Percentiles rank a stretch among this genome's conserved stretches.
phyloP scores from a whole-genome alignment of 345 rosid genomes.

The Arabis alpina region DNA sequence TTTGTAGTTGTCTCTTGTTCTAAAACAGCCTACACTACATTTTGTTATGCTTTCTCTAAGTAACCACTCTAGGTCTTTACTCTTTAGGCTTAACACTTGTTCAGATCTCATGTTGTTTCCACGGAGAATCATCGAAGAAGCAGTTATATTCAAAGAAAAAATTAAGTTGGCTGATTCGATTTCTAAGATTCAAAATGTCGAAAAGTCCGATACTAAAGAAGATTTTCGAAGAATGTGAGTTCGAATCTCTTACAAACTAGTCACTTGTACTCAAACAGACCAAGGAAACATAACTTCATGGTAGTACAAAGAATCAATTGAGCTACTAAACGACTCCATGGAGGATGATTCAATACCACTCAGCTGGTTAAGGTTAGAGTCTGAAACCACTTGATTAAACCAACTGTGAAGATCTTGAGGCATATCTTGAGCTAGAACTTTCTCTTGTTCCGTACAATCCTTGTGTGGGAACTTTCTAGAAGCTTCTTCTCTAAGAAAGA shows the following conservation, averaged over 20 bases:
- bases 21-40: conserved; percentile 5
- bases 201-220: background rate
- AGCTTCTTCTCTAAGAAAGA: conserved; percentile 78
- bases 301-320: conserved; percentile 34
- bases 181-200: conserved; percentile 11
- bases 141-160: background rate
- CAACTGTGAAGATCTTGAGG: conserved; percentile 63
- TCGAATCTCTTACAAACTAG: background rate
- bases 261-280: conserved; percentile 17
- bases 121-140: background rate
- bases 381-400: conserved; percentile 53
- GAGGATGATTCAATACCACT: conserved; percentile 13
- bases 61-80: background rate
- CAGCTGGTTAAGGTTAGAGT: conserved; percentile 18
- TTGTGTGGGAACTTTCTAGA: conserved; percentile 51
- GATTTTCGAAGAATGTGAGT: background rate
- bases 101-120: too few relatives aligned
- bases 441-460: conserved; percentile 49
- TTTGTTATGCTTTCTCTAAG: conserved; percentile 4
- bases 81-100: too few relatives aligned
- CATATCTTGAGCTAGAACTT: conserved; percentile 27
- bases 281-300: conserved; percentile 29
- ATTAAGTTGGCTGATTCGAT: background rate
- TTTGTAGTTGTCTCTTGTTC: conserved; percentile 27
- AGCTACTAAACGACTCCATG: conserved; percentile 33